Conservation (phyloP, 371 early-diverging fungal genomes). For the Mucor saturninus region DNA sequence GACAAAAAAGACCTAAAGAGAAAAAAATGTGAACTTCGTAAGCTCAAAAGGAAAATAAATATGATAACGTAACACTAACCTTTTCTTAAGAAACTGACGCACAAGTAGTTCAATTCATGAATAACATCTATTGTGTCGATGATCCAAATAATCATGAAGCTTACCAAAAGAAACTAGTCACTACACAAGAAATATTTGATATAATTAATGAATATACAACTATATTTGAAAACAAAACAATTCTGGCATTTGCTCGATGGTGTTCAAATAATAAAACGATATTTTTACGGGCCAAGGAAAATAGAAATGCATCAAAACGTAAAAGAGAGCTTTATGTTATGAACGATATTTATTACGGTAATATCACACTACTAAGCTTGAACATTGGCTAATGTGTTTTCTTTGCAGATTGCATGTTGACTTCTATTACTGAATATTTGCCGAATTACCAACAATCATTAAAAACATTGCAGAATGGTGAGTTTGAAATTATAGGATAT, state of each 20-base stretch:
- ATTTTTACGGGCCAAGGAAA: neutral
- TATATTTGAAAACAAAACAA: conserved; percentile 8
- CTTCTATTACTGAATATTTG: conserved; percentile 11
- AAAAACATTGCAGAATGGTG: conserved; percentile 16
- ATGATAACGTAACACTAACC: conserved; percentile 6
- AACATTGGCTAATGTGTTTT: neutral
- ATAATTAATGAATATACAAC: neutral
- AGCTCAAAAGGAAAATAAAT: conserved; percentile 19
- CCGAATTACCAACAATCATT: conserved; percentile 20
- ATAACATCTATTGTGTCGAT: conserved; percentile 9
- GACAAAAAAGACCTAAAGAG: conserved; percentile 12
- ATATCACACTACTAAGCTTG: neutral
- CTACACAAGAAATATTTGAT: conserved; percentile 8
- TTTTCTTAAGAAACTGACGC: neutral
- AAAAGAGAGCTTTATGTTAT: neutral
- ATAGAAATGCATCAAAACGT: neutral
- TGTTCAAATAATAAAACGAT: conserved; percentile 3
- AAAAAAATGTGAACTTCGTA: conserved; percentile 16
- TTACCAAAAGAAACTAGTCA: neutral
- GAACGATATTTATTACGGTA: neutral
- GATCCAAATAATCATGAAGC: conserved; percentile 8
- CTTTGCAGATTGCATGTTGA: conserved; percentile 13
- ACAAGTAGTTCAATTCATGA: conserved; percentile 15
- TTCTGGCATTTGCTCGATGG: conserved; percentile 11
- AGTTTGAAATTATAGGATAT: conserved; percentile 25